phyloP scores from a whole-genome alignment of 2,329 filamentous ascomycete genomes.

The Trematosphaeria pertusa region DNA sequence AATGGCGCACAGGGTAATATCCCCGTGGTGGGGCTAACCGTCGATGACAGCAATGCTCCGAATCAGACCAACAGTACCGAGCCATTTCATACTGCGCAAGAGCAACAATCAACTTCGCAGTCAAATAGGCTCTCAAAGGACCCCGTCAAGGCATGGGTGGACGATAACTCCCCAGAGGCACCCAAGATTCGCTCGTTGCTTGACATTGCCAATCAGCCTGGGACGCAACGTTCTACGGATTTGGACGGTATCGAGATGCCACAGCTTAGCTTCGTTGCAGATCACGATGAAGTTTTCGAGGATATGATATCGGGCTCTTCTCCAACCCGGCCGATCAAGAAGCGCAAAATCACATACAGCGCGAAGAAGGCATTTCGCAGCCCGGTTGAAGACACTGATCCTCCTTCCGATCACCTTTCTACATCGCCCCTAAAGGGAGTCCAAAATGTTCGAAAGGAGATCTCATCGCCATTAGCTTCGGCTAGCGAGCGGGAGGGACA shows the following conservation, averaged over 20 bases:
- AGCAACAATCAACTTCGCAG: conserved; percentile 42
- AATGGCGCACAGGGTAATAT: neutral
- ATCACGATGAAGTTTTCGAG: conserved; percentile 43
- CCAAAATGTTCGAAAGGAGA: conserved; percentile 22
- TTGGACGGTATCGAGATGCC: conserved; percentile 44
- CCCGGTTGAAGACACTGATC: conserved; percentile 20
- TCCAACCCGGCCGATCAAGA: conserved; percentile 37
- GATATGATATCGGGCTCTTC: conserved; percentile 32
- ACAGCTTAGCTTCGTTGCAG: conserved; percentile 38
- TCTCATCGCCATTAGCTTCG: conserved; percentile 27
- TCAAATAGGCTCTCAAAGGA: conserved; percentile 18
- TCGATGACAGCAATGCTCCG: neutral
- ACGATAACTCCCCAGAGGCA: neutral
- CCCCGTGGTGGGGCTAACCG: neutral
- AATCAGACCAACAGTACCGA: conserved; percentile 30
- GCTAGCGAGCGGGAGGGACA: conserved; percentile 41
- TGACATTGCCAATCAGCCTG: conserved; percentile 46
- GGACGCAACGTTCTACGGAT: conserved; percentile 38
- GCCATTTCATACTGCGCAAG: conserved; percentile 45
- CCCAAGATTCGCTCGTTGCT: conserved; percentile 34
- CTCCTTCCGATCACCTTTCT: conserved; percentile 16
- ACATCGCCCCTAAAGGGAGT: conserved; percentile 22
- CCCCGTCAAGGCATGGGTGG: conserved; percentile 17
- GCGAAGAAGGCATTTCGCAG: conserved; percentile 26
- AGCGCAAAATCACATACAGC: conserved; percentile 35